A percentile compares a stretch with the other conserved stretches of the same genome.
Conservation (phyloP, 352 stramenopile genomes). For the Bremia lactucae region DNA sequence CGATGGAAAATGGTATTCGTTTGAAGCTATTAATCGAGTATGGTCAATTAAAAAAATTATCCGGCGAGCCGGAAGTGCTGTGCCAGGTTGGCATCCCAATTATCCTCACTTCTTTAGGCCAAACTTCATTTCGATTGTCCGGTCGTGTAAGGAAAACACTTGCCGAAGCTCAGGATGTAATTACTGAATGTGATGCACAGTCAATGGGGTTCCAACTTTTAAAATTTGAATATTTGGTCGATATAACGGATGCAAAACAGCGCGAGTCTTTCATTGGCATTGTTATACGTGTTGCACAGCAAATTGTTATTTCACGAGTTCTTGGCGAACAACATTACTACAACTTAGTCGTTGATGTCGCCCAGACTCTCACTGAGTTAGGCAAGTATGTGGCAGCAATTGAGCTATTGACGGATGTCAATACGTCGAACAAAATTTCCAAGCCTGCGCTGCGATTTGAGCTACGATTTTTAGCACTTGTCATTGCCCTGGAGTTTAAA, state of each 20-base stretch:
- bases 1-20: slow-evolving; percentile 79
- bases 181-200: slow-evolving; percentile 45
- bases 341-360: slow-evolving; percentile 67
- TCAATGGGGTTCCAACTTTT: slow-evolving; percentile 70
- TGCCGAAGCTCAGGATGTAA: slow-evolving; percentile 38
- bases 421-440: slow-evolving; percentile 77
- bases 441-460: slow-evolving; percentile 65
- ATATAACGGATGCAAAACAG: slow-evolving; percentile 60
- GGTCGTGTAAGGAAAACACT: slow-evolving; percentile 50
- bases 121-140: slow-evolving; percentile 63
- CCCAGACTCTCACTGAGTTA: slow-evolving; percentile 63
- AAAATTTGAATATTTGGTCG: slow-evolving; percentile 75
- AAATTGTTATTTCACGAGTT: slow-evolving; percentile 67
- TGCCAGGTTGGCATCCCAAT: slow-evolving; percentile 79
- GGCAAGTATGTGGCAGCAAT: slow-evolving; percentile 79
- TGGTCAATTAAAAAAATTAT: slow-evolving; percentile 60
- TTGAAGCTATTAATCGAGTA: slow-evolving; percentile 73
- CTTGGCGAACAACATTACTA: slow-evolving; percentile 70
- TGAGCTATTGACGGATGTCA: slow-evolving; percentile 78
- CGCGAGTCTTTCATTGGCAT: slow-evolving; percentile 80
- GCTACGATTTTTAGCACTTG: slow-evolving; percentile 70
- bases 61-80: slow-evolving; percentile 58
- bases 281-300: slow-evolving; percentile 72
- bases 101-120: slow-evolving; percentile 71
- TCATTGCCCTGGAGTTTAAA: slow-evolving; percentile 76